Evolutionary conservation across 2,329 filamentous ascomycete genomes (phyloP).

Genomic region (Aureobasidium pullulans): DNA sequence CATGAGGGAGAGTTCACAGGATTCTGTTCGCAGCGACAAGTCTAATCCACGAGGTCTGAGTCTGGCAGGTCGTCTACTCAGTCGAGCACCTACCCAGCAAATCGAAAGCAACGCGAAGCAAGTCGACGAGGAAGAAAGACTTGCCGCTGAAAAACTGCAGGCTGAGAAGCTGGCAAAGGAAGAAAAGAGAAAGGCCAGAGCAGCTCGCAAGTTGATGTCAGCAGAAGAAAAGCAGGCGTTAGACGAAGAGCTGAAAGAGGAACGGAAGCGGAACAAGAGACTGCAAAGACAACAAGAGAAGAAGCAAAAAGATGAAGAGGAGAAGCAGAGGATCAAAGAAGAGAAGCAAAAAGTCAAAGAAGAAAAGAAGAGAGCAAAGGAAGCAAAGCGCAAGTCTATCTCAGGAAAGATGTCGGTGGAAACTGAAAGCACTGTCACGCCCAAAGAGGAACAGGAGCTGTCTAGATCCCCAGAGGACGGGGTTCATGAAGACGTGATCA

Average conservation of each 20-base stretch:
- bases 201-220: not conserved
- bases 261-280: not conserved
- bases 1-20: not conserved
- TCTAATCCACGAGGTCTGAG: not conserved
- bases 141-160: not conserved
- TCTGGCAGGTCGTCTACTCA: not conserved
- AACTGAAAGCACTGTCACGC: not conserved
- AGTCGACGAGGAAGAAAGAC: not conserved
- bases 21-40: not conserved
- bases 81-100: not conserved
- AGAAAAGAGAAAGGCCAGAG: not conserved
- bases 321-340: not conserved
- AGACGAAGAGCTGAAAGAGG: not conserved
- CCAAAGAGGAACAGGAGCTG: too few relatives aligned
- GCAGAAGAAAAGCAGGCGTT: not conserved
- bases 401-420: not conserved
- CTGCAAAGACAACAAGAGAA: not conserved
- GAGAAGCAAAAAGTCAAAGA: not conserved
- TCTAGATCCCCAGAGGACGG: too few relatives aligned
- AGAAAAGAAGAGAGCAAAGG: not conserved
- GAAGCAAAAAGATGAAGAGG: not conserved
- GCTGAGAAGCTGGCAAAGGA: not conserved
- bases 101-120: not conserved
- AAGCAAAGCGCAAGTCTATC: not conserved
- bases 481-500: too few relatives aligned